Percentiles rank a stretch among this genome's conserved stretches.
Conservation (phyloP, 2,329 filamentous ascomycete species). For the Diaporthe nobilis region DNA sequence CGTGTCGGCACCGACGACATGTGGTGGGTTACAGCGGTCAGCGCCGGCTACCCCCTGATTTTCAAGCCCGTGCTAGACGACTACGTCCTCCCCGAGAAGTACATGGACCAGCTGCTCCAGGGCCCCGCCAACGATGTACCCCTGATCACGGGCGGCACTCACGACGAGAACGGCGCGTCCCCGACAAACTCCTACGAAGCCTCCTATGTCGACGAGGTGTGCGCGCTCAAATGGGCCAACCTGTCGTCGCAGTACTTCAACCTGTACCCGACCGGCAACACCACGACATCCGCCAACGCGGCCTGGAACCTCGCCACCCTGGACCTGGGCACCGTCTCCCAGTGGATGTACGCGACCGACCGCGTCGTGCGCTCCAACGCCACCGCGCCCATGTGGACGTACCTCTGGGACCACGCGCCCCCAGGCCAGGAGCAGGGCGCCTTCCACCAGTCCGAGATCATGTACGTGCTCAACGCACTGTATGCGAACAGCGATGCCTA, state of each 20-base stretch:
- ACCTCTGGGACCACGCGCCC: slow-evolving; percentile 53
- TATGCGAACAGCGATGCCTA: slow-evolving; percentile 50
- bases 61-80: slow-evolving; percentile 48
- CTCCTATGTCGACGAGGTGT: slow-evolving; percentile 45
- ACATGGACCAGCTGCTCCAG: slow-evolving; percentile 43
- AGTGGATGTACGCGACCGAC: slow-evolving; percentile 49
- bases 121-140: slow-evolving; percentile 53
- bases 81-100: slow-evolving; percentile 45
- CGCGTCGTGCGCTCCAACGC: slow-evolving; percentile 47
- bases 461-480: slow-evolving; percentile 54
- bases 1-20: slow-evolving; percentile 45
- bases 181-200: slow-evolving; percentile 46
- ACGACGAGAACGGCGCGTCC: slow-evolving; percentile 50
- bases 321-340: slow-evolving; percentile 43
- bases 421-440: slow-evolving; percentile 53
- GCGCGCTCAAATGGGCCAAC: slow-evolving; percentile 41
- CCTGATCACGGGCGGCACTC: slow-evolving; percentile 53
- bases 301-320: slow-evolving; percentile 49
- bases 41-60: slow-evolving; percentile 47
- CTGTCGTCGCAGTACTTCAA: slow-evolving; percentile 47
- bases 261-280: slow-evolving; percentile 48
- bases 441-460: slow-evolving; percentile 55
- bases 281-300: slow-evolving; percentile 43
- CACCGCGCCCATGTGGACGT: slow-evolving; percentile 51
- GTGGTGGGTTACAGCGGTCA: slow-evolving; percentile 50